These are phyloP conservation scores for Cladobotryum protrusum DNA, from an alignment of 2,329 filamentous ascomycete genomes.

Conservation along the genomic window DNA sequence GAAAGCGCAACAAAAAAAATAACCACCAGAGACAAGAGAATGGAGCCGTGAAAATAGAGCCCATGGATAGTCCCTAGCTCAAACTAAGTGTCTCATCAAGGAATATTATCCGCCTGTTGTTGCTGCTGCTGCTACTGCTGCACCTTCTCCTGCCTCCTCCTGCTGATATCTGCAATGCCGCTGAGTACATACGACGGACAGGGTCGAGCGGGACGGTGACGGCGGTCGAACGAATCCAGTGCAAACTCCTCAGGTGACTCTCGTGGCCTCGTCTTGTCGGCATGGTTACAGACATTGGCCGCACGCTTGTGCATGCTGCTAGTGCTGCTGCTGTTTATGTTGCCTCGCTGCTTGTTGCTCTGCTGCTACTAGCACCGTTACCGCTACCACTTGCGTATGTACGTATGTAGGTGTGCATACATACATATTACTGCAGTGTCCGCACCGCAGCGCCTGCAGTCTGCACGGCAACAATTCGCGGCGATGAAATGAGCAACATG, in stretches of 20 bases:
- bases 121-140: not conserved
- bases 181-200: slow-evolving; percentile 4
- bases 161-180: not conserved
- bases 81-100: no score
- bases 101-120: not conserved
- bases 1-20: no score
- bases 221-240: not conserved
- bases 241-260: slow-evolving; percentile 11
- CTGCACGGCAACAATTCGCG: slow-evolving; percentile 1
- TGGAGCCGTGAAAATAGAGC: no score
- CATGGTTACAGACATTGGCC: not conserved
- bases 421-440: no score
- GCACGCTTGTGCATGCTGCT: slow-evolving; percentile 3
- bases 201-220: not conserved
- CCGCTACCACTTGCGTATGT: no score
- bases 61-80: no score
- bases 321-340: no score
- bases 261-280: not conserved
- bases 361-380: no score
- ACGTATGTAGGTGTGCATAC: no score
- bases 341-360: no score
- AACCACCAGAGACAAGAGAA: no score
- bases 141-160: not conserved
- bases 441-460: no score
- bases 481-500: not conserved